Evolutionary conservation across 2,329 filamentous ascomycete species (phyloP), one percentile per base, ranked within the genome.

Genomic region (Apiospora aurea): DNA sequence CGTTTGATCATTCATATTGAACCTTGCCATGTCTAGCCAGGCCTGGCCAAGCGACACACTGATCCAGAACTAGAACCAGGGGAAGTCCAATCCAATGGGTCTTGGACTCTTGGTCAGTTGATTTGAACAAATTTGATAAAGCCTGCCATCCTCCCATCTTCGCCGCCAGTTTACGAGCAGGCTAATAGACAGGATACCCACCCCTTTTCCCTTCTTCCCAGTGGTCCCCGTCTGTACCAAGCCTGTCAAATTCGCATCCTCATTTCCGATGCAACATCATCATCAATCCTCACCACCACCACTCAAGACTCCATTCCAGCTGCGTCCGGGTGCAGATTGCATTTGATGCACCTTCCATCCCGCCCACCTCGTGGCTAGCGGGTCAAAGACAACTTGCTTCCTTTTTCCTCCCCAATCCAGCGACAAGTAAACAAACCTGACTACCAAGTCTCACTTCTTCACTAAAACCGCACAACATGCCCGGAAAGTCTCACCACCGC

Each of bases 401-500:
- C 66, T 44, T 46, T 46, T 44, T 21, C 57, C 34, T 64, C 14
- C 34, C 29, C 57, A 64, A 64, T 64, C 41, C 57, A 41, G 57
- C 29, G 34, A 64, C 57, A 64, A 64, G 41, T 34, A 68, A 68
- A 68, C 41, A 26, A 67, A 64, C 57, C 34, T n/a, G 34, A 24
- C 34, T 47, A 68, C 18, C 43, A 44, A 46, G 41, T 68, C 66
- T 46, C 41, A 47, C 66, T 34, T 21, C 29, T 41, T 47, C 66
- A 68, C 41, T 26, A 44, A 44, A 29, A 68, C 41, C 66, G 24
- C 66, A 13, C 66, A 74, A 26, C 24, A 76, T 76, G 75, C 41
- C 74, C 61, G 53, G 70, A 34, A 70, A 71, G 67, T 74, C 74
- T 16, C 75, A 78, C 67, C 76, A 75, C 26, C 76, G 78, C 44